These are phyloP conservation scores for Fusarium marasasianum DNA, from an alignment of 2,329 filamentous ascomycete genomes.

Conservation along the genomic window DNA sequence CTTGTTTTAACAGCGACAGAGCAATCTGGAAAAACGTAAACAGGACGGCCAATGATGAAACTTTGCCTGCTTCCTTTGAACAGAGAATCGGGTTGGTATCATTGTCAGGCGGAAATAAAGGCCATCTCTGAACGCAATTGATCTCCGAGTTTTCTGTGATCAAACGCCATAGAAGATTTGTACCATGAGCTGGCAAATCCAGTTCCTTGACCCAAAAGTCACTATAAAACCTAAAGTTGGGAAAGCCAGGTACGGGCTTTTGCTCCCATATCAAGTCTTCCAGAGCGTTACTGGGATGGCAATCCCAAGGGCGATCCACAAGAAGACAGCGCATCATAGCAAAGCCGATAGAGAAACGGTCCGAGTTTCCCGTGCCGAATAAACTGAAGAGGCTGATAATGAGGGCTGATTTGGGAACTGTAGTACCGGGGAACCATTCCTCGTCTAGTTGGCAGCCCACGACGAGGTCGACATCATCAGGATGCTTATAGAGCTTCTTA, in stretches of 20 bases:
- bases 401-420: neutral
- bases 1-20: rapidly evolving
- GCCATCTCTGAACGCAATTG: neutral
- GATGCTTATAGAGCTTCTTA: neutral
- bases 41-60: rapidly evolving
- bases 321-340: neutral
- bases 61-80: neutral
- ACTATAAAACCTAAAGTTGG: neutral
- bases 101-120: neutral
- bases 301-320: neutral
- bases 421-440: neutral
- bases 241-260: neutral
- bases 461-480: neutral
- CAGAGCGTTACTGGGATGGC: neutral
- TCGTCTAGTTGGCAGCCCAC: neutral
- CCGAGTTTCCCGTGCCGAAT: neutral
- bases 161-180: neutral
- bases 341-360: neutral
- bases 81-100: neutral
- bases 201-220: neutral
- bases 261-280: neutral
- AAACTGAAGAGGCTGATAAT: neutral
- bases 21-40: rapidly evolving
- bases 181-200: neutral
- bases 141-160: neutral